Percentiles rank a stretch among this genome's conserved stretches.
Conservation (phyloP, 805 yeast species). For the Zygosaccharomyces siamensis region DNA sequence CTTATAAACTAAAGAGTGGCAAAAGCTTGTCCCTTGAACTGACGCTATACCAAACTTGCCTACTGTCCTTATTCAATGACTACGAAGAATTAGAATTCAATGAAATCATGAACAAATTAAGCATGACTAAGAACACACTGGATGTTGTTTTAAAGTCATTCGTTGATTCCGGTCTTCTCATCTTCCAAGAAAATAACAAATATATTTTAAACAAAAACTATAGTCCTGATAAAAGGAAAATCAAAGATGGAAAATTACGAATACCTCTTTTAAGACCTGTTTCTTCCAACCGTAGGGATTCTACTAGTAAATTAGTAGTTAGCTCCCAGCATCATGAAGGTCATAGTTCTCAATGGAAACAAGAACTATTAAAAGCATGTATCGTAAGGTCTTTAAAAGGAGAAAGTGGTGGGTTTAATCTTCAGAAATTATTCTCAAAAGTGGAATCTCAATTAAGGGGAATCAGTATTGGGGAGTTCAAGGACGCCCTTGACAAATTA, state of each 20-base stretch:
- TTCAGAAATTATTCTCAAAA: slow-evolving; percentile 11
- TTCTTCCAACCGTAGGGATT: background rate
- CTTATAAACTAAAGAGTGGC: slow-evolving; percentile 14
- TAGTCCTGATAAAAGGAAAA: slow-evolving; percentile 19
- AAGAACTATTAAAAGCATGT: slow-evolving; percentile 27
- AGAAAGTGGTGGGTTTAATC: slow-evolving; percentile 8
- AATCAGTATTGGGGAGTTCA: slow-evolving; percentile 32
- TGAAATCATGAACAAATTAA: slow-evolving; percentile 9
- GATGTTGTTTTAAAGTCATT: slow-evolving; percentile 22
- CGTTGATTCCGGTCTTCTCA: slow-evolving; percentile 14
- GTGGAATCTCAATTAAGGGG: slow-evolving; percentile 21
- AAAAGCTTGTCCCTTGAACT: slow-evolving; percentile 20
- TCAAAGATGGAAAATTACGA: slow-evolving; percentile 23
- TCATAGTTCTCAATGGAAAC: slow-evolving; percentile 26
- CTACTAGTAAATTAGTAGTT: background rate
- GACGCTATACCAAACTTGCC: slow-evolving; percentile 27
- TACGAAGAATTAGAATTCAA: slow-evolving; percentile 10
- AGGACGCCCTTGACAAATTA: slow-evolving; percentile 23
- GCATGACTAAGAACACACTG: slow-evolving; percentile 8
- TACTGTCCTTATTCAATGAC: slow-evolving; percentile 25
- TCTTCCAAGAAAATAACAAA: slow-evolving; percentile 1
- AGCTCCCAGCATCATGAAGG: slow-evolving; percentile 23
- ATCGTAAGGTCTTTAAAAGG: slow-evolving; percentile 27
- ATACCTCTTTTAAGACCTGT: slow-evolving; percentile 13
- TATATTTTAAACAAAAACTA: slow-evolving; percentile 21